A percentile compares a stretch with the other conserved stretches of the same genome.
Conservation (phyloP, 257 asterid genomes). For the Penstemon eatonii region DNA sequence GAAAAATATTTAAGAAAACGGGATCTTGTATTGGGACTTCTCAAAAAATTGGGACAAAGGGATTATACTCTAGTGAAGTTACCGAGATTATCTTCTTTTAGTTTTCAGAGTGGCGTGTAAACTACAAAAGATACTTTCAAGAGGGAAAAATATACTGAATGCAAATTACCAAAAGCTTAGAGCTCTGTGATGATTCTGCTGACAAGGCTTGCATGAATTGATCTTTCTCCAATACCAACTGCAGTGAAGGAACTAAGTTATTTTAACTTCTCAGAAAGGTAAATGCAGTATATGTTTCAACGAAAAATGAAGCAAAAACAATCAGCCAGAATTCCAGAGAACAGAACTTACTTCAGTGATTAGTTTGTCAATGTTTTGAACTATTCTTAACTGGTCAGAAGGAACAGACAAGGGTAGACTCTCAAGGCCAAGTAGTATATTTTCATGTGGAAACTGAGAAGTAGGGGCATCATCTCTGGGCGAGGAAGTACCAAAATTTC, state of each 20-base stretch:
- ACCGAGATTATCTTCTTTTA: background rate
- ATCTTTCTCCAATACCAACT: slow-evolving; percentile 87
- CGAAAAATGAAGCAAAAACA: background rate
- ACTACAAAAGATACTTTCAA: slow-evolving; percentile 17
- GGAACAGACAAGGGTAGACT: slow-evolving; percentile 60
- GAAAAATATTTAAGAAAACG: no score
- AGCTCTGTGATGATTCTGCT: slow-evolving; percentile 70
- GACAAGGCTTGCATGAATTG: slow-evolving; percentile 75
- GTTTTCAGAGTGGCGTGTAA: slow-evolving; percentile 4
- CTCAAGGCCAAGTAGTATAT: slow-evolving; percentile 45
- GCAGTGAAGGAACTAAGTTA: slow-evolving; percentile 37
- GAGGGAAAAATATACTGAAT: slow-evolving; percentile 14
- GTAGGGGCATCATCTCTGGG: slow-evolving; percentile 41
- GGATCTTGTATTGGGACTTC: no score
- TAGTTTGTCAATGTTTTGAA: slow-evolving; percentile 72
- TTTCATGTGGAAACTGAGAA: slow-evolving; percentile 51
- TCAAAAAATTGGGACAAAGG: no score
- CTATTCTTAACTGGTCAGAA: slow-evolving; percentile 80
- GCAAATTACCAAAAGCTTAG: slow-evolving; percentile 68
- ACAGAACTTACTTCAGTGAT: slow-evolving; percentile 66
- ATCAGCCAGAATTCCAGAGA: slow-evolving; percentile 26
- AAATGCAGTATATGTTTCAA: no score
- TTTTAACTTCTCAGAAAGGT: slow-evolving; percentile 22
- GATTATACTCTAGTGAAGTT: no score
- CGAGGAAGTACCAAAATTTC: slow-evolving; percentile 31